Percentiles rank a stretch among this genome's conserved stretches.
phyloP scores from a whole-genome alignment of 2,329 filamentous ascomycete species.

The Penicillium capsulatum region DNA sequence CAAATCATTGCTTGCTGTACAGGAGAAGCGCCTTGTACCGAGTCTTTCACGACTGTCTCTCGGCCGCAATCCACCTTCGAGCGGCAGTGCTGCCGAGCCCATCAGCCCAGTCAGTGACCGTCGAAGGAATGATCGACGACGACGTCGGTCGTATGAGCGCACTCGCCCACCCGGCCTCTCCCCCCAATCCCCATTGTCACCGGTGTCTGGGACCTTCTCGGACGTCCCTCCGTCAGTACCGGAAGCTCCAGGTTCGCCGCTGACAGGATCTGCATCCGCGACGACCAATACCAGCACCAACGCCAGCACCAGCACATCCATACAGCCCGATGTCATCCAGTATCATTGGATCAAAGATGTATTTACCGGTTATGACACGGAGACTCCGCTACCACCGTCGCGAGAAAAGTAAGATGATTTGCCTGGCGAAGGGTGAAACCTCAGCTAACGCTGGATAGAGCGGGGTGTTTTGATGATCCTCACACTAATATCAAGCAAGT shows the following conservation, averaged over 20 bases:
- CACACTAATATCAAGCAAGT: constrained; percentile 26
- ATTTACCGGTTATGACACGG: constrained; percentile 30
- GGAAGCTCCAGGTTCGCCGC: constrained; percentile 33
- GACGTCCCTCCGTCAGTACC: constrained; percentile 31
- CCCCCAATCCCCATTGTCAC: constrained; percentile 26
- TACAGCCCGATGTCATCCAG: constrained; percentile 23
- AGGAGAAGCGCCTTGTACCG: constrained; percentile 28
- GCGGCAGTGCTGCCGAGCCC: constrained; percentile 16
- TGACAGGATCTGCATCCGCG: constrained; percentile 26
- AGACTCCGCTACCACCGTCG: constrained; percentile 27
- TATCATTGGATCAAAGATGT: constrained; percentile 44
- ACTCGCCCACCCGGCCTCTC: constrained; percentile 25
- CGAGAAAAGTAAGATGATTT: constrained; percentile 32
- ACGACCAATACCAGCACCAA: constrained; percentile 11
- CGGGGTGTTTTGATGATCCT: constrained; percentile 34
- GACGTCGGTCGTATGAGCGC: constrained; percentile 36
- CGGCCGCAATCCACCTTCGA: not conserved
- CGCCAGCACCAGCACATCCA: constrained; percentile 29
- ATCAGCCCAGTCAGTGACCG: constrained; percentile 28
- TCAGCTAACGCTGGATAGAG: constrained; percentile 22
- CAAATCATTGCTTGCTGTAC: constrained; percentile 26
- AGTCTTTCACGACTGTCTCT: constrained; percentile 27
- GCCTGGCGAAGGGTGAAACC: no score
- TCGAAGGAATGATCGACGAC: constrained; percentile 7
- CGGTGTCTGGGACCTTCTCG: constrained; percentile 28